Percentiles rank a stretch among this genome's conserved stretches.
These are phyloP conservation scores for Arctium lappa DNA, from an alignment of 129 eudicot genomes.

Conservation along the genomic window DNA sequence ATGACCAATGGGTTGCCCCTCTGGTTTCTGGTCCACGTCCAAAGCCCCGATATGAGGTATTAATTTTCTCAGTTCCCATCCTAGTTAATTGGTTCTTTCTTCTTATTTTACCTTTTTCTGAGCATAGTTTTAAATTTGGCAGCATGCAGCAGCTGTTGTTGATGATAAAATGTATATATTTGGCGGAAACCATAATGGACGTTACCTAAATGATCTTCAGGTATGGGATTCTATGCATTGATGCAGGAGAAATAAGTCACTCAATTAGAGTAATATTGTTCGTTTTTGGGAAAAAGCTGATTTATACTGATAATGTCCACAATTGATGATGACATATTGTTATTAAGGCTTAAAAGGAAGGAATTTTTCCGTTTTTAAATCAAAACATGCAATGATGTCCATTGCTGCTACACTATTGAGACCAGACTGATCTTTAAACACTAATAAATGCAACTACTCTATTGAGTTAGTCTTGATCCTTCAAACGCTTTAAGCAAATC, in stretches of 20 bases:
- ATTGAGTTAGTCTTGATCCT: neutral
- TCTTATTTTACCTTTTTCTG: neutral
- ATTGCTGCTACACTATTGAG: neutral
- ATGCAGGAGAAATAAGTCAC: neutral
- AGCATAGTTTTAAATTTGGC: slow-evolving; percentile 17
- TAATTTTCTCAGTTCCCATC: neutral
- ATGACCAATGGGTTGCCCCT: slow-evolving; percentile 97
- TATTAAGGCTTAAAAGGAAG: neutral
- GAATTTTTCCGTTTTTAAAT: too few species aligned
- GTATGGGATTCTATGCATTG: slow-evolving; percentile 36
- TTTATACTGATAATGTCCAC: neutral
- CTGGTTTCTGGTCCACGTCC: slow-evolving; percentile 76
- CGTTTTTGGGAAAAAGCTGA: neutral
- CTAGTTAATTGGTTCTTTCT: neutral
- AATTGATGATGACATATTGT: neutral
- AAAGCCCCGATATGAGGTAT: slow-evolving; percentile 93
- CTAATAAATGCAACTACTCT: neutral
- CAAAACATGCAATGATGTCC: neutral
- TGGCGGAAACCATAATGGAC: slow-evolving; percentile 99
- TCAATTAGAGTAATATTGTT: neutral
- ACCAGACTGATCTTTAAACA: neutral
- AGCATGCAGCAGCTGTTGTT: slow-evolving; percentile 98
- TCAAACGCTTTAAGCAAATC: neutral
- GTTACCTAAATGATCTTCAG: slow-evolving; percentile 98
- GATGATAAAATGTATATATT: slow-evolving; percentile 91